These are phyloP conservation scores for Suhomyces tanzawaensis DNA, from an alignment of 805 yeast species.

Conservation along the genomic window DNA sequence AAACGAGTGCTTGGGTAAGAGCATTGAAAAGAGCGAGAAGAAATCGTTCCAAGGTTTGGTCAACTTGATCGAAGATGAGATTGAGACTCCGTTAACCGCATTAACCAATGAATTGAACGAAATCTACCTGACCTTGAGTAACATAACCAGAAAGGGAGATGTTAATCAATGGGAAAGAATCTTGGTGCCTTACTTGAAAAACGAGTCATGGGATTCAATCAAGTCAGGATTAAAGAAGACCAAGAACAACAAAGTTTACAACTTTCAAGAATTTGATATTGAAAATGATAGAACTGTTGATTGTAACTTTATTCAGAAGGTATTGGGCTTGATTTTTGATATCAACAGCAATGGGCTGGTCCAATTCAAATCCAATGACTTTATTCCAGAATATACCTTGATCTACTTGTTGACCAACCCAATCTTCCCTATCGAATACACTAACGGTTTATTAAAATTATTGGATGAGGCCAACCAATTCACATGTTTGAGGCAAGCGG, in stretches of 20 bases:
- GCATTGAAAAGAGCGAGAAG: constrained; percentile 25
- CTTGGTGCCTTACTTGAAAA: constrained; percentile 30
- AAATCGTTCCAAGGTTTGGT: constrained; percentile 25
- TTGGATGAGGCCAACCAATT: constrained; percentile 44
- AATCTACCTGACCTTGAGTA: constrained; percentile 23
- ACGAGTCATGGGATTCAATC: constrained; percentile 24
- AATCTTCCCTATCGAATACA: constrained; percentile 62
- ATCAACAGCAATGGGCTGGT: constrained; percentile 22
- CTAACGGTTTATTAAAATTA: constrained; percentile 55
- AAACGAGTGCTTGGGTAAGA: constrained; percentile 68
- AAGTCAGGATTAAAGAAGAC: constrained; percentile 15
- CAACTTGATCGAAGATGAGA: constrained; percentile 19
- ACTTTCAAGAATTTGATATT: constrained; percentile 53
- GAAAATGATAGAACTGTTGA: constrained; percentile 69
- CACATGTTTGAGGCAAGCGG: constrained; percentile 74
- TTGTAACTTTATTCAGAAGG: constrained; percentile 47
- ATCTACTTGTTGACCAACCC: constrained; percentile 86
- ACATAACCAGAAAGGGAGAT: constrained; percentile 16
- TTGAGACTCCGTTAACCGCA: constrained; percentile 15
- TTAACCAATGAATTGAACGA: constrained; percentile 19
- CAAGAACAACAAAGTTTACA: constrained; percentile 14
- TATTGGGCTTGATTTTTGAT: constrained; percentile 43
- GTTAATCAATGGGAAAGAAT: constrained; percentile 26
- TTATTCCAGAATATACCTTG: constrained; percentile 57
- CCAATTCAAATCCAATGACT: constrained; percentile 21